phyloP scores from a whole-genome alignment of 768 basidiomycete species.

The Pisolithus orientalis region DNA sequence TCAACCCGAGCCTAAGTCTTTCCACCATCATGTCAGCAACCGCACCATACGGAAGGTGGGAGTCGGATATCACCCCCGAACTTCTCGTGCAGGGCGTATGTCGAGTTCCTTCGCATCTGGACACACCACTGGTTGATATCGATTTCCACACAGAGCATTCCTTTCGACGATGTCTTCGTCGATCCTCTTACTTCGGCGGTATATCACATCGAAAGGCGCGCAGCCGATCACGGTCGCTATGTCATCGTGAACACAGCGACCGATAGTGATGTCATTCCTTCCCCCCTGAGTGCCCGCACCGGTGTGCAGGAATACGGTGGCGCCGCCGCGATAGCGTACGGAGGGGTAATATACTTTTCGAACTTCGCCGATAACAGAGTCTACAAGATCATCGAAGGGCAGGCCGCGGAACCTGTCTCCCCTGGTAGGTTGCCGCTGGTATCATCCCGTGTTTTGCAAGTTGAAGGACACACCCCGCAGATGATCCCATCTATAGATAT shows the following conservation, averaged over 20 bases:
- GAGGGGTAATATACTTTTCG: slow-evolving; percentile 53
- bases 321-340: slow-evolving; percentile 47
- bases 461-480: slow-evolving; percentile 1
- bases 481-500: slow-evolving; percentile 40
- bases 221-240: slow-evolving; percentile 37
- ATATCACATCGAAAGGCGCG: slow-evolving; percentile 55
- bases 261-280: slow-evolving; percentile 44
- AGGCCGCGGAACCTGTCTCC: slow-evolving; percentile 42
- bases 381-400: slow-evolving; percentile 34
- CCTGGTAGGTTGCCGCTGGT: slow-evolving; percentile 41
- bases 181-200: slow-evolving; percentile 40
- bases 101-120: slow-evolving; percentile 11
- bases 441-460: not conserved
- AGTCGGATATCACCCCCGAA: slow-evolving; percentile 47
- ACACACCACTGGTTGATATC: not conserved
- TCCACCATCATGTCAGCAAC: not conserved
- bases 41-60: slow-evolving; percentile 57
- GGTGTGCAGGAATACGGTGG: slow-evolving; percentile 73
- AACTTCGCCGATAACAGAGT: slow-evolving; percentile 47
- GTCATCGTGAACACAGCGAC: slow-evolving; percentile 50
- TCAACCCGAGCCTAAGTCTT: too few species aligned
- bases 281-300: slow-evolving; percentile 50
- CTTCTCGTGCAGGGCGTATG: slow-evolving; percentile 38
- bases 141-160: slow-evolving; percentile 16
- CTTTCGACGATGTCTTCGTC: slow-evolving; percentile 42